Conservation (phyloP, 2,329 filamentous ascomycete species). For the Cladosporium colombiae region DNA sequence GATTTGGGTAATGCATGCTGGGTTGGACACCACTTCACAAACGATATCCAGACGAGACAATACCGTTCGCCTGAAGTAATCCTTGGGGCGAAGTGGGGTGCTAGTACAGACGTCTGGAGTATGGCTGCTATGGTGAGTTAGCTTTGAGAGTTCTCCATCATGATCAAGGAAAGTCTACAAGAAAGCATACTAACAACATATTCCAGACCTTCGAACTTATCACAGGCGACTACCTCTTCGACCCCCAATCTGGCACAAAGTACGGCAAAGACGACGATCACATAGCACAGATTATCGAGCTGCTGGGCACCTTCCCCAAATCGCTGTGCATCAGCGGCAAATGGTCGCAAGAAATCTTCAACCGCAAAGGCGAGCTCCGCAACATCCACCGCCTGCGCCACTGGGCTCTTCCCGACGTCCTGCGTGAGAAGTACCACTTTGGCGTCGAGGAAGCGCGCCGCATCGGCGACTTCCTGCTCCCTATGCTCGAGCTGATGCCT, state of each 20-base stretch:
- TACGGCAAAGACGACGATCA: conserved; percentile 99
- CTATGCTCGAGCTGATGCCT: conserved; percentile 87
- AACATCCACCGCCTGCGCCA: conserved; percentile 96
- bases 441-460: conserved; percentile 75
- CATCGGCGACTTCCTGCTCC: conserved; percentile 79
- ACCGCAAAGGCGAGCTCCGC: conserved; percentile 91
- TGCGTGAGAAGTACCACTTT: conserved; percentile 97
- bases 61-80: conserved; percentile 98
- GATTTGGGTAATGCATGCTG: conserved; percentile 98
- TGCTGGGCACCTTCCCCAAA: conserved; percentile 91
- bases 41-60: conserved; percentile 97
- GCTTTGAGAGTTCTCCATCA: background rate
- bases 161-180: background rate
- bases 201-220: conserved; percentile 90
- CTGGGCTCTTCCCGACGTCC: conserved; percentile 90
- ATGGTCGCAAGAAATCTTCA: conserved; percentile 99
- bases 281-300: conserved; percentile 97
- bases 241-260: conserved; percentile 96
- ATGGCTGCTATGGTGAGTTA: conserved; percentile 93
- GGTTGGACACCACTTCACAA: conserved; percentile 98
- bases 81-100: conserved; percentile 94
- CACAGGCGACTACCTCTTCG: conserved; percentile 97
- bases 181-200: background rate
- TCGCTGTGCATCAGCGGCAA: conserved; percentile 89
- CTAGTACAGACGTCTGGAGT: conserved; percentile 99